Conservation (phyloP, 2,329 filamentous ascomycete species). For the Cryphonectria naterciae region DNA sequence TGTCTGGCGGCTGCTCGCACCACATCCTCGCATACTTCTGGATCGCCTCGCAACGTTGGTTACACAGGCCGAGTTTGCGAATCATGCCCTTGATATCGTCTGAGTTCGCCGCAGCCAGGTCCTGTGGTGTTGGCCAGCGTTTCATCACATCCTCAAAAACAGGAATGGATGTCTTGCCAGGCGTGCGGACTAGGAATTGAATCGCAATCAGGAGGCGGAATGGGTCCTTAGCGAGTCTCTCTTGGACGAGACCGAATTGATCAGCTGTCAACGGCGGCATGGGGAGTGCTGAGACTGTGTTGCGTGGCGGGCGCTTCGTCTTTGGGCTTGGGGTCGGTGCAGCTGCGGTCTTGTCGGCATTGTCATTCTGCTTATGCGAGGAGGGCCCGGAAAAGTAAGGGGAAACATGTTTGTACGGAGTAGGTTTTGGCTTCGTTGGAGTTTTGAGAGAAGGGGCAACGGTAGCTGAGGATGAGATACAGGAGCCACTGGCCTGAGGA, state of each 20-base stretch:
- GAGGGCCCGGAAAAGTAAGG: conserved; percentile 20
- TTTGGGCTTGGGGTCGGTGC: conserved; percentile 31
- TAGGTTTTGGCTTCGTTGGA: conserved; percentile 15
- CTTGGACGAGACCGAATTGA: conserved; percentile 81
- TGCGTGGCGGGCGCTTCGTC: conserved; percentile 43
- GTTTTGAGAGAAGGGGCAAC: conserved; percentile 30
- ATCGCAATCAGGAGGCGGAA: conserved; percentile 83
- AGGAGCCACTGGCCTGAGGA: conserved; percentile 34
- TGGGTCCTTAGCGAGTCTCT: conserved; percentile 72
- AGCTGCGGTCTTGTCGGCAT: conserved; percentile 19
- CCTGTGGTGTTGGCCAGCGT: conserved; percentile 67
- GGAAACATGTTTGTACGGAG: conserved; percentile 14
- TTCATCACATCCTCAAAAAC: conserved; percentile 71
- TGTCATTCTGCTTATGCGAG: conserved; percentile 13
- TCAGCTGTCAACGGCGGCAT: conserved; percentile 69
- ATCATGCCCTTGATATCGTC: conserved; percentile 66
- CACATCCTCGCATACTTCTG: conserved; percentile 73
- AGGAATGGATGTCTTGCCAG: conserved; percentile 74
- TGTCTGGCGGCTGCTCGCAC: conserved; percentile 64
- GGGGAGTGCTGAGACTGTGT: conserved; percentile 58
- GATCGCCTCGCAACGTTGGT: conserved; percentile 68
- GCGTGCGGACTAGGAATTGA: conserved; percentile 83
- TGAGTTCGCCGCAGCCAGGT: conserved; percentile 61
- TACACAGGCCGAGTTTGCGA: conserved; percentile 71
- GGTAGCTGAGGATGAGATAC: conserved; percentile 4